Evolutionary conservation across 495 filamentous ascomycete species (phyloP).

Genomic region (Parathielavia appendiculata): DNA sequence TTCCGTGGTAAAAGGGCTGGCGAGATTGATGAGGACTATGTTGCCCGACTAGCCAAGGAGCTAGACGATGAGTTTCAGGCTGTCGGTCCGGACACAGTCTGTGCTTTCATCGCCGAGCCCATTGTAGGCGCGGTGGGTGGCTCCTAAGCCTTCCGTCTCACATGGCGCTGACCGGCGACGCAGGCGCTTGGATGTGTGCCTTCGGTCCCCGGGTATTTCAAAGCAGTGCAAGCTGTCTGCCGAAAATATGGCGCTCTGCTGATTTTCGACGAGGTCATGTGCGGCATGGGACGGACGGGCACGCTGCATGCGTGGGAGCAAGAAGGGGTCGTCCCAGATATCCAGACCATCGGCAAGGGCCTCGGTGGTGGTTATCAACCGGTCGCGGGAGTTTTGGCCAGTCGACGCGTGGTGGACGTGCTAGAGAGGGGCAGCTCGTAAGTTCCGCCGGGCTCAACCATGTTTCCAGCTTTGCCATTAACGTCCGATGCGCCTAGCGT

Average conservation of each 20-base stretch:
- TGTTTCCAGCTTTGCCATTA: conserved; percentile 6
- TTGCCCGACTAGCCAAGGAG: conserved; percentile 55
- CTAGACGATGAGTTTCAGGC: conserved; percentile 69
- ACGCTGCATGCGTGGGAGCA: conserved; percentile 65
- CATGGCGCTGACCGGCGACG: neutral
- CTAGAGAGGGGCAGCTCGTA: conserved; percentile 54
- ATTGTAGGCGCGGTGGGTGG: conserved; percentile 48
- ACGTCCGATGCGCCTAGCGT: conserved; percentile 23
- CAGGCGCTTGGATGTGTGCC: conserved; percentile 61
- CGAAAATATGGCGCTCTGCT: conserved; percentile 68
- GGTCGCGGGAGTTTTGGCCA: conserved; percentile 56
- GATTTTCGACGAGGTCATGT: conserved; percentile 77
- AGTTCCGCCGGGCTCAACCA: conserved; percentile 5
- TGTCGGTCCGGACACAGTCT: conserved; percentile 65
- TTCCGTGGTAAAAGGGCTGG: conserved; percentile 33
- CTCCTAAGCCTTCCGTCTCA: neutral
- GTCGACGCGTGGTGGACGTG: conserved; percentile 48
- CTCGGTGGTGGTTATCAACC: conserved; percentile 62
- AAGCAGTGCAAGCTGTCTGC: conserved; percentile 62
- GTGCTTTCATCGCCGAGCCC: conserved; percentile 73
- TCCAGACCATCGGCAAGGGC: conserved; percentile 62
- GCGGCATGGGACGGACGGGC: conserved; percentile 67
- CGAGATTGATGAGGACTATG: conserved; percentile 39
- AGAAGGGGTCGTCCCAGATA: conserved; percentile 53
- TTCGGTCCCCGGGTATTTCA: conserved; percentile 62